Conservation (phyloP, 805 yeast species). For the Schwanniomyces pseudopolymorphus region DNA sequence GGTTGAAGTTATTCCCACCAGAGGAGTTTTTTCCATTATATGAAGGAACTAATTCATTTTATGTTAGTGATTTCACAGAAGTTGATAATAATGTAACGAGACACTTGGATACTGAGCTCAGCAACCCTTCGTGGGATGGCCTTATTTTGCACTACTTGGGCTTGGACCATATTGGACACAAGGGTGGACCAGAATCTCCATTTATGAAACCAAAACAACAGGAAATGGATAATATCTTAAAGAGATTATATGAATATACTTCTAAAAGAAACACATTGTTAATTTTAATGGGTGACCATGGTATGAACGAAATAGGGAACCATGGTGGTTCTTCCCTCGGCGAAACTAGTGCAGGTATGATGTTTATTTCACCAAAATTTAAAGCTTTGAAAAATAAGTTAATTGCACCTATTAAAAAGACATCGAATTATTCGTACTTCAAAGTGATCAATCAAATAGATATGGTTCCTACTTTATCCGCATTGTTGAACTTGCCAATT, state of each 20-base stretch:
- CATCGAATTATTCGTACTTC: constrained; percentile 54
- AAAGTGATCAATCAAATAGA: constrained; percentile 62
- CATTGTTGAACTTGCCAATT: constrained; percentile 60
- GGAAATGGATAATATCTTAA: constrained; percentile 79
- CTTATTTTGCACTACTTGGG: constrained; percentile 90
- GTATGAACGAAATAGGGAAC: constrained; percentile 93
- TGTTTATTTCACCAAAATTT: constrained; percentile 66
- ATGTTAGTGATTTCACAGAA: constrained; percentile 91
- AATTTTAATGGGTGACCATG: constrained; percentile 88
- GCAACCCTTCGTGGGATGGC: constrained; percentile 67
- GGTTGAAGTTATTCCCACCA: constrained; percentile 85
- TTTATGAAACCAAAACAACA: constrained; percentile 79
- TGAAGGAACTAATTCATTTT: constrained; percentile 93
- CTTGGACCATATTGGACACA: constrained; percentile 96
- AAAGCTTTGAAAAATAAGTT: constrained; percentile 17
- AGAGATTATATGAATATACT: constrained; percentile 43
- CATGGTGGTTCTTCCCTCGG: constrained; percentile 95
- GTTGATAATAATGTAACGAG: constrained; percentile 93
- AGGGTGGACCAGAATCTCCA: constrained; percentile 83
- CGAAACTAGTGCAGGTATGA: constrained; percentile 85
- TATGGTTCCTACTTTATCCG: constrained; percentile 67
- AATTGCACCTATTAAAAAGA: constrained; percentile 38
- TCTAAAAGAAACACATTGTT: constrained; percentile 51
- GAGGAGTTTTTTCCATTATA: constrained; percentile 50
- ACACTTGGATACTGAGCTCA: constrained; percentile 66